phyloP scores from a whole-genome alignment of 805 yeast species.

The Ogataea nonfermentans region DNA sequence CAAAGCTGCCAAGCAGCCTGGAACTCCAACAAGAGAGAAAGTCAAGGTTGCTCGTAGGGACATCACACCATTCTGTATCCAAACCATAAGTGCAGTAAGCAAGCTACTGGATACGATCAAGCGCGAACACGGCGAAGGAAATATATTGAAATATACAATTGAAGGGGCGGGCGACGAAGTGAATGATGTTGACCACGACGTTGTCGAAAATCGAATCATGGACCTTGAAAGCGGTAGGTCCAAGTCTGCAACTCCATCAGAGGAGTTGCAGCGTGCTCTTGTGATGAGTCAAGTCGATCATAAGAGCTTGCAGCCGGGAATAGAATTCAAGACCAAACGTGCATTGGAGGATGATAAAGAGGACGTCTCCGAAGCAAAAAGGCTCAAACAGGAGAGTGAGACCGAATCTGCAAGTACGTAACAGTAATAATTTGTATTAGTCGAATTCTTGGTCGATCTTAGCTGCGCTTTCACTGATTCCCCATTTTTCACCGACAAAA shows the following conservation, averaged over 20 bases:
- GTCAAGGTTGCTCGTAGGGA: constrained; percentile 49
- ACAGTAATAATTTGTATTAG: neutral
- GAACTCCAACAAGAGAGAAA: constrained; percentile 34
- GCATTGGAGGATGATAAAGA: neutral
- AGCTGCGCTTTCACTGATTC: constrained; percentile 35
- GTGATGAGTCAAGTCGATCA: constrained; percentile 3
- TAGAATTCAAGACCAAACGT: constrained; percentile 1
- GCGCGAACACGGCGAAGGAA: constrained; percentile 26
- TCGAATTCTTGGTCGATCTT: constrained; percentile 32
- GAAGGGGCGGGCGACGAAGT: constrained; percentile 5
- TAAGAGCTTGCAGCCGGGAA: neutral
- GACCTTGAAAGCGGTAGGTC: too few species aligned
- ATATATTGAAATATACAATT: constrained; percentile 19
- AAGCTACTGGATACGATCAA: constrained; percentile 23
- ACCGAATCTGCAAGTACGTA: neutral
- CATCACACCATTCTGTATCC: constrained; percentile 37
- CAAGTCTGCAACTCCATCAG: neutral
- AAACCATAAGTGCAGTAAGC: constrained; percentile 23
- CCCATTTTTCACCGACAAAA: constrained; percentile 35
- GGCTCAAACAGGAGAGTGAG: neutral
- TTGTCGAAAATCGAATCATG: neutral
- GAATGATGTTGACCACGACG: neutral
- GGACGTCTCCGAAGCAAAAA: neutral
- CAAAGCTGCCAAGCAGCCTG: constrained; percentile 10
- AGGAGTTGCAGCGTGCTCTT: neutral